A percentile compares a stretch with the other conserved stretches of the same genome.
Conservation (phyloP, 495 filamentous ascomycete species). For the Hypoxylon subgilvum region DNA sequence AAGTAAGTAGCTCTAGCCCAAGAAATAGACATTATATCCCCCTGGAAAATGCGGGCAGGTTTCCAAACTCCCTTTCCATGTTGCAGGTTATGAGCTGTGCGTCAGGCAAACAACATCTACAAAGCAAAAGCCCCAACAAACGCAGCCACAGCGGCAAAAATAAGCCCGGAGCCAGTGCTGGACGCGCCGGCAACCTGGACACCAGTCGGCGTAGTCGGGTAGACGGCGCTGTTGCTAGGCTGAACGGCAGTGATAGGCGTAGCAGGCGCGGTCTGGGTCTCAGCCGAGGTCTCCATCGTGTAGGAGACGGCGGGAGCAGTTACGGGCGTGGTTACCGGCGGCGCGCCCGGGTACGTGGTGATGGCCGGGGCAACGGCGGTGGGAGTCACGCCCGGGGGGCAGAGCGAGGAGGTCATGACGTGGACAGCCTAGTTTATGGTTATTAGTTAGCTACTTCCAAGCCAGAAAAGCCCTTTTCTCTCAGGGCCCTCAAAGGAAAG, state of each 20-base stretch:
- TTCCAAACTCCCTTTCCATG: too few relatives aligned
- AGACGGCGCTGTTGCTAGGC: neutral
- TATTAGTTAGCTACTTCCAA: neutral
- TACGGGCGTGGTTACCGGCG: neutral
- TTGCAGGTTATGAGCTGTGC: too few relatives aligned
- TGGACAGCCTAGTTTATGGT: constrained; percentile 6
- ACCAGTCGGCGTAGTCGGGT: neutral
- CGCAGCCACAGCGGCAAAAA: constrained; percentile 4
- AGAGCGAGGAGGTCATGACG: constrained; percentile 23
- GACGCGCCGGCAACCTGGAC: constrained; percentile 16
- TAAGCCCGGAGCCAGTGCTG: neutral
- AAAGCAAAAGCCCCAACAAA: constrained; percentile 14
- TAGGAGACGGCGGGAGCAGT: constrained; percentile 7
- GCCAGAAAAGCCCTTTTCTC: too few relatives aligned
- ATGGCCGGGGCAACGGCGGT: constrained; percentile 17
- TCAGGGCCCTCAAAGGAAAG: too few relatives aligned
- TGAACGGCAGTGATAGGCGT: neutral
- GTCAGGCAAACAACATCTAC: too few relatives aligned
- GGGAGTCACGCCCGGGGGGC: constrained; percentile 25
- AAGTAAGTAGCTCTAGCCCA: too few relatives aligned
- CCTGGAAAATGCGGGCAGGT: too few relatives aligned
- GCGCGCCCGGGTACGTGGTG: constrained; percentile 1
- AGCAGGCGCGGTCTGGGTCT: neutral
- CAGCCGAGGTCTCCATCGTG: neutral
- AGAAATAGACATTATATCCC: constrained; percentile 1